Base-by-base conservation (phyloP, 2,329 filamentous ascomycete species). In the Erysiphe neolycopersici region DNA sequence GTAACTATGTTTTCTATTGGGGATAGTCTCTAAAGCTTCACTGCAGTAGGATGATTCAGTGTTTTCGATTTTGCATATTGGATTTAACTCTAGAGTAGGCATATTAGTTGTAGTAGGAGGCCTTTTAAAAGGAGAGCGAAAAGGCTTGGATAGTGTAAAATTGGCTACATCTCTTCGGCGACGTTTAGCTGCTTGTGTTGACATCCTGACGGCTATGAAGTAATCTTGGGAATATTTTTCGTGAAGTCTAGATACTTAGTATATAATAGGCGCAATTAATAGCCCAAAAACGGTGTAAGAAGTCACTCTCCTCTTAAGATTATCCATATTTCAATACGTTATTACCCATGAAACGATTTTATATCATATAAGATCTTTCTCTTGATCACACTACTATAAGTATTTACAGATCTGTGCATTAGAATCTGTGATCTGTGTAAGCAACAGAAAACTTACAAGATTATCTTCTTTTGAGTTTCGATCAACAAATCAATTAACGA, bases 71-170 rank as follows among this genome's bases (percentile, higher is more conserved):
- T 37, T 35, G 14, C 19, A 16, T 19, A 18, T 10, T 19, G 32
- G 22, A 18, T 18, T 3, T 2, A 17, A 39, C 13, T 18, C 19
- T 22, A 39, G 13, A 13, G 37, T 8, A 8, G 37, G 26, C 9
- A 12, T 17, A 18, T 39, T 36, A 40, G 49, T 48, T 22, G 63
- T 61, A 33, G 62, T 65, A 40, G 50, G 47, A 26, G 63, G 61
- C 33, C 62, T 65, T 50, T 67, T 69, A 47, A 78, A 66, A 13
- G 76, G 78, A 39, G 78, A 81, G 50, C 76, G 74, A 61, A 83
- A 83, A 0, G 78, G 78, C 54, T 75, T 78, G 48, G 68, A 67
- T 41, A 81, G 66, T 6, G 68, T 67, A n/a, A 63, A 64, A 18
- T 65, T 60, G 35, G 69, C 66, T 38, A 66, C 61, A 46, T 75